These are phyloP conservation scores for Myxozyma monticola DNA, from an alignment of 805 yeast genomes.

Conservation along the genomic window DNA sequence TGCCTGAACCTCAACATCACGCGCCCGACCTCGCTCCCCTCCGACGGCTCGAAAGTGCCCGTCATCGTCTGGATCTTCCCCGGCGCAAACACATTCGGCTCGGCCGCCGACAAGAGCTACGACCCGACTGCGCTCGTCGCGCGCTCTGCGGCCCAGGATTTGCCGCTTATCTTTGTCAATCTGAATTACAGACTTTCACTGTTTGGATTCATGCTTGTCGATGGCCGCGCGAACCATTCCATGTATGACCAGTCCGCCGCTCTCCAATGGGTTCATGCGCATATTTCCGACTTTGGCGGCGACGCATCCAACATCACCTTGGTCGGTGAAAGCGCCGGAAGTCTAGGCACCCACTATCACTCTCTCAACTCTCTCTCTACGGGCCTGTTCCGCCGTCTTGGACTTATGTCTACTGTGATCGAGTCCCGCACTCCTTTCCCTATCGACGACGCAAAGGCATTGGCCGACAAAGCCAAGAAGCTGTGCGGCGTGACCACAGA, in stretches of 20 bases:
- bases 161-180: constrained; percentile 41
- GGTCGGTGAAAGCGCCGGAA: constrained; percentile 53
- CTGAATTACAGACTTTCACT: constrained; percentile 44
- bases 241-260: constrained; percentile 52
- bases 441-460: constrained; percentile 27
- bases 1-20: constrained; percentile 39
- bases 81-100: constrained; percentile 24
- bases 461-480: constrained; percentile 24
- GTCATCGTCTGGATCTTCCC: constrained; percentile 30
- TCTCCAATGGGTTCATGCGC: constrained; percentile 47
- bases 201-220: constrained; percentile 45
- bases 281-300: constrained; percentile 51
- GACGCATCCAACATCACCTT: constrained; percentile 46
- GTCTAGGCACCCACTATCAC: constrained; percentile 46
- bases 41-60: constrained; percentile 6
- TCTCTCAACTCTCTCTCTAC: constrained; percentile 25
- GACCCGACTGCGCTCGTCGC: constrained; percentile 36
- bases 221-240: constrained; percentile 44
- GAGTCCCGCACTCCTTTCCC: constrained; percentile 32
- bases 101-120: constrained; percentile 24
- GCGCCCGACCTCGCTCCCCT: constrained; percentile 27
- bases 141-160: constrained; percentile 26
- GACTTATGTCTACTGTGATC: constrained; percentile 36
- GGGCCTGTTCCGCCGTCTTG: constrained; percentile 33
- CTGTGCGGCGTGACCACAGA: constrained; percentile 23